A percentile compares a stretch with the other conserved stretches of the same genome.
Evolutionary conservation across 441 rosid species (phyloP).

Genomic region (Geranium incanum): DNA sequence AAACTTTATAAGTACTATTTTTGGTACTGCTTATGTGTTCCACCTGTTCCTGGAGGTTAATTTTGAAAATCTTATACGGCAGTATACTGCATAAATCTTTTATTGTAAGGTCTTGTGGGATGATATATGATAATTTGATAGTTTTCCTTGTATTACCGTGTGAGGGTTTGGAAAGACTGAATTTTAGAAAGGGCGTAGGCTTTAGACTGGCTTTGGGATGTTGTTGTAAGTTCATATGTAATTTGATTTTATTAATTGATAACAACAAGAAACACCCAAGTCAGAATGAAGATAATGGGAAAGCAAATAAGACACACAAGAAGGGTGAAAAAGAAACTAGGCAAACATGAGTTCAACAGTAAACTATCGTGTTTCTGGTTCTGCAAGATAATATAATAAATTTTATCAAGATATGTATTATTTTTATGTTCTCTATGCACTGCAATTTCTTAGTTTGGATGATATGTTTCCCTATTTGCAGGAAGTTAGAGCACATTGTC

Average conservation of each 20-base stretch:
- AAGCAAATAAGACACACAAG: neutral
- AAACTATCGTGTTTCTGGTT: neutral
- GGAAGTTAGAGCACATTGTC: slow-evolving; percentile 57
- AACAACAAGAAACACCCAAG: neutral
- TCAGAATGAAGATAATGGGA: neutral
- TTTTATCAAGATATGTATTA: neutral
- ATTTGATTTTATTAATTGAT: neutral
- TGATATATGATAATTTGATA: neutral
- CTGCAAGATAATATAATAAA: neutral
- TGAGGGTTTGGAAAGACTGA: neutral
- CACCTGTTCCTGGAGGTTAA: neutral
- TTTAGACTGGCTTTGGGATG: neutral
- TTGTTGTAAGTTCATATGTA: neutral
- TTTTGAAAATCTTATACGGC: neutral
- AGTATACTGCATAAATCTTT: neutral
- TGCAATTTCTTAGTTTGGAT: neutral
- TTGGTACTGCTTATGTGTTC: neutral
- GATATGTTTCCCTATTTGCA: slow-evolving; percentile 26
- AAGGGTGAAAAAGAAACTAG: neutral
- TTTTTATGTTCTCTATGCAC: neutral
- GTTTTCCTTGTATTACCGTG: neutral
- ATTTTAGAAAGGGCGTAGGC: neutral
- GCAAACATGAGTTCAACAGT: neutral
- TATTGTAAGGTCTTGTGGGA: neutral
- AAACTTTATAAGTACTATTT: neutral